These are phyloP conservation scores for Metschnikowia chrysomelidarum DNA, from an alignment of 805 yeast species.

Conservation along the genomic window DNA sequence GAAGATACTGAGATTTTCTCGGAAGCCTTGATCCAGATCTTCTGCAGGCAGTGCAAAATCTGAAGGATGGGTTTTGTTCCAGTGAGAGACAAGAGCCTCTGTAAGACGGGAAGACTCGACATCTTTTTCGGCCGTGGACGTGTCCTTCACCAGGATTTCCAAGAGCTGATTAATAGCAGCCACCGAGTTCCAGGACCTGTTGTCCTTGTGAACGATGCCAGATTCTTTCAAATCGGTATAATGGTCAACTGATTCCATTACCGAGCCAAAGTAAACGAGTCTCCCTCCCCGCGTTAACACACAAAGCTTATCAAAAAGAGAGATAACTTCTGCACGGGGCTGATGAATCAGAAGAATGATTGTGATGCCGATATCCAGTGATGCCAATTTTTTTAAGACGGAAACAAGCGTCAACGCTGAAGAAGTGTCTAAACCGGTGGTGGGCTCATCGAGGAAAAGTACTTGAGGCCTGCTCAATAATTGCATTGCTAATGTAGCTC, in stretches of 20 bases:
- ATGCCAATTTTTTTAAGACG: conserved; percentile 51
- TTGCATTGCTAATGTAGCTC: conserved; percentile 77
- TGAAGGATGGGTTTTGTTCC: conserved; percentile 11
- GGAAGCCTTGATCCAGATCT: conserved; percentile 18
- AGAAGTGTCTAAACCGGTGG: conserved; percentile 81
- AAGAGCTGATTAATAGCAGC: conserved; percentile 17
- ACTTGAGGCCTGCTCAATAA: conserved; percentile 73
- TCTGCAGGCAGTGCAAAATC: conserved; percentile 6
- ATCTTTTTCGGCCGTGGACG: conserved; percentile 15
- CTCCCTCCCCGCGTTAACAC: conserved; percentile 61
- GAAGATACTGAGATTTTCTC: conserved; percentile 20
- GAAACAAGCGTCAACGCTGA: conserved; percentile 65
- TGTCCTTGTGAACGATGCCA: conserved; percentile 13
- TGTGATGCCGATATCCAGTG: conserved; percentile 59
- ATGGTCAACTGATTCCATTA: conserved; percentile 44
- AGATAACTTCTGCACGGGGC: conserved; percentile 75
- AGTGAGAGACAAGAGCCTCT: conserved; percentile 12
- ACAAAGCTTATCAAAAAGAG: conserved; percentile 64
- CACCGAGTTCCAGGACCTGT: conserved; percentile 10
- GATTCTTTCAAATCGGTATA: conserved; percentile 32
- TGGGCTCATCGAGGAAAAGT: conserved; percentile 81
- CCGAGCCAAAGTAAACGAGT: conserved; percentile 44
- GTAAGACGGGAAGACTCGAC: conserved; percentile 12
- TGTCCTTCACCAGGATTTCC: conserved; percentile 19
- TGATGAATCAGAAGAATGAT: conserved; percentile 79